A percentile compares a stretch with the other conserved stretches of the same genome.
Evolutionary conservation across 768 basidiomycete species (phyloP).

Genomic region (Hygrophoropsis aurantiaca): DNA sequence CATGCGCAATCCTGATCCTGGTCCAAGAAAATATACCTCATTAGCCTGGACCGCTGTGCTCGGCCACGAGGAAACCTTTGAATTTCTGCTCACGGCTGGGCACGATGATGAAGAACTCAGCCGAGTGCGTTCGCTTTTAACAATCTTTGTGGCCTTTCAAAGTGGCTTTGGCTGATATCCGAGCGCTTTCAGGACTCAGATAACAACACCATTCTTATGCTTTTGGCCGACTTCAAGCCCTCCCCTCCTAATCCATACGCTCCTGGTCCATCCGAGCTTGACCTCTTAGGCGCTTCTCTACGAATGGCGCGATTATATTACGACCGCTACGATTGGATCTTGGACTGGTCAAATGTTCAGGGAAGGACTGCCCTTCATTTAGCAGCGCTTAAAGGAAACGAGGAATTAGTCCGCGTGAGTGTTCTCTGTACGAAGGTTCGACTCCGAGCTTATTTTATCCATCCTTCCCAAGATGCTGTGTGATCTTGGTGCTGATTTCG

Average conservation of each 20-base stretch:
- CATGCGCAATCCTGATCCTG: constrained; percentile 87
- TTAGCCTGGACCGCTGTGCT: constrained; percentile 90
- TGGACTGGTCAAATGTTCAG: constrained; percentile 90
- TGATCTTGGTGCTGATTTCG: constrained; percentile 86
- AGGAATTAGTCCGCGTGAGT: constrained; percentile 82
- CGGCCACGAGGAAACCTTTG: constrained; percentile 90
- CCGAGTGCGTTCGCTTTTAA: constrained; percentile 54
- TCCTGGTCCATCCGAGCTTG: constrained; percentile 49
- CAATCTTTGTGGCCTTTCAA: constrained; percentile 4
- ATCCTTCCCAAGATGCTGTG: constrained; percentile 70
- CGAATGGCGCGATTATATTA: constrained; percentile 88
- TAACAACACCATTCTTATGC: constrained; percentile 90
- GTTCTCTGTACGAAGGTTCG: constrained; percentile 7
- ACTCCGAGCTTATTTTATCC: constrained; percentile 15
- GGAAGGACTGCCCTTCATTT: constrained; percentile 91
- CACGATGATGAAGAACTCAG: constrained; percentile 95
- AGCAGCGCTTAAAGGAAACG: constrained; percentile 85
- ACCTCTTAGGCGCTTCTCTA: constrained; percentile 69
- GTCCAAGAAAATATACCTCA: constrained; percentile 75
- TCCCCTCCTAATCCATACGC: constrained; percentile 45
- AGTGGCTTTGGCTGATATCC: constrained; percentile 14
- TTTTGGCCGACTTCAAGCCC: constrained; percentile 82
- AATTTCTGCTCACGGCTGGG: constrained; percentile 80
- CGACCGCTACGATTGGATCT: constrained; percentile 80
- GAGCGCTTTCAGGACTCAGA: constrained; percentile 69